phyloP scores from a whole-genome alignment of 2,329 filamentous ascomycete genomes.

The Fusarium stilboides region DNA sequence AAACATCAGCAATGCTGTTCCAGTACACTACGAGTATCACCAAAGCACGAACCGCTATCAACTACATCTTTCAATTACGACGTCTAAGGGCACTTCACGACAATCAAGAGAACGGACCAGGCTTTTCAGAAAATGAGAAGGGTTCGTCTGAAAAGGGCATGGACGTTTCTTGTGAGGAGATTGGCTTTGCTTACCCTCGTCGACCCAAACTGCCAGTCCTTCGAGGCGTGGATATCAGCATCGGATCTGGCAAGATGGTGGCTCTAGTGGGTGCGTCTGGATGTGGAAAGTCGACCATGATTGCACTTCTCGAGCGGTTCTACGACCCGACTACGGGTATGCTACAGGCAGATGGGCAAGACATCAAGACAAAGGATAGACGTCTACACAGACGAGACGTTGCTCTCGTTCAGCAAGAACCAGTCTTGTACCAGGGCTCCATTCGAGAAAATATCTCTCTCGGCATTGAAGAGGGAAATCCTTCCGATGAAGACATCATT shows the following conservation, averaged over 20 bases:
- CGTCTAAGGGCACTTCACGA: constrained; percentile 52
- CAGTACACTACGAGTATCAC: constrained; percentile 67
- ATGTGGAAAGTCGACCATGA: constrained; percentile 73
- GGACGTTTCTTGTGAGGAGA: constrained; percentile 64
- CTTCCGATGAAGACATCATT: constrained; percentile 59
- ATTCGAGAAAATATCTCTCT: constrained; percentile 70
- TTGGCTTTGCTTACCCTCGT: constrained; percentile 72
- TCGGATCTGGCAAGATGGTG: constrained; percentile 64
- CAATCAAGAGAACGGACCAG: constrained; percentile 43
- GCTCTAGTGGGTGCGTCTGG: constrained; percentile 72
- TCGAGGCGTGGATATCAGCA: constrained; percentile 58
- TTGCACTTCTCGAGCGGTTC: constrained; percentile 66
- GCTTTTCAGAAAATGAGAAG: constrained; percentile 5
- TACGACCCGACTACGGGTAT: constrained; percentile 56
- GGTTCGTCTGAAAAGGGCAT: constrained; percentile 46
- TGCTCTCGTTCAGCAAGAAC: constrained; percentile 60
- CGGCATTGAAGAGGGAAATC: constrained; percentile 56
- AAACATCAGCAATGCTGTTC: constrained; percentile 61
- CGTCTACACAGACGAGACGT: constrained; percentile 54
- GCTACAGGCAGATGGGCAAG: constrained; percentile 50
- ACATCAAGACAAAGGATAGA: constrained; percentile 52
- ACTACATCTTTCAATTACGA: constrained; percentile 64
- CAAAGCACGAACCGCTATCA: constrained; percentile 63
- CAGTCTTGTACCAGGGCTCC: constrained; percentile 63
- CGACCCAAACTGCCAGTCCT: constrained; percentile 56